Base-by-base conservation (phyloP, 306 rosid species). In the Luffa aegyptiaca region DNA sequence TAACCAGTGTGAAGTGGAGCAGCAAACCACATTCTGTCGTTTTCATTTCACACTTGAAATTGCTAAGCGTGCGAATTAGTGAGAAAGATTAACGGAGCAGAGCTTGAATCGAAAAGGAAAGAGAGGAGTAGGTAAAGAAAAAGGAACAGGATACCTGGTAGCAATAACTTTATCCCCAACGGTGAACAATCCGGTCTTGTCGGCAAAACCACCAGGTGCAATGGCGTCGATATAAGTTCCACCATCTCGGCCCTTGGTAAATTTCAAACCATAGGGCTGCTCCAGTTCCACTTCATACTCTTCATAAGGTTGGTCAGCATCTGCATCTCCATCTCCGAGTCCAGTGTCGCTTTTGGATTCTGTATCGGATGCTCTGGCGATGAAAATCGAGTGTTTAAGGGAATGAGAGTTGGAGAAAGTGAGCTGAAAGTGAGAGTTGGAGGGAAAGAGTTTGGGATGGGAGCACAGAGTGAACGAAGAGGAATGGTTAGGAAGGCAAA, bases 141-240 rank as follows among this genome's bases (percentile, higher is more conserved):
- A 41, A 10, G 13, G 51, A 21, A 41, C 33, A 33, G 10, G 64
- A 21, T 83, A 89, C 97, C 98, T 95, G 77, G 97, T 93, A 83
- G 99, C 96, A 90, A 95, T 45, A 13, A 95, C 99, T 91, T 51
- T 92, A 85, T 95, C 99, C 66, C 99, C 99, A 74, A 95, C 97
- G 21, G 86, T 68, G 84, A 95, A 93, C 64, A 80, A 75, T 59
- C 93, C 97, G 56, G 92, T 82, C 37, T 85, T 85, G 58, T 95
- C 99, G 80, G 99, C 99, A 18, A 80, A 72, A 16, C 97, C 99
- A 8, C 97, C 99, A 12, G 93, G 88, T 8, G 94, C 97, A 89
- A 95, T 95, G 55, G 97, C 99, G 84, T 95, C 97, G 78, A 95
- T 91, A 79, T 95, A 95, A 89, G 99, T 95, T 74, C 94, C 90